Conservation (phyloP, 495 filamentous ascomycete genomes). For the Tuber microsphaerosporum region DNA sequence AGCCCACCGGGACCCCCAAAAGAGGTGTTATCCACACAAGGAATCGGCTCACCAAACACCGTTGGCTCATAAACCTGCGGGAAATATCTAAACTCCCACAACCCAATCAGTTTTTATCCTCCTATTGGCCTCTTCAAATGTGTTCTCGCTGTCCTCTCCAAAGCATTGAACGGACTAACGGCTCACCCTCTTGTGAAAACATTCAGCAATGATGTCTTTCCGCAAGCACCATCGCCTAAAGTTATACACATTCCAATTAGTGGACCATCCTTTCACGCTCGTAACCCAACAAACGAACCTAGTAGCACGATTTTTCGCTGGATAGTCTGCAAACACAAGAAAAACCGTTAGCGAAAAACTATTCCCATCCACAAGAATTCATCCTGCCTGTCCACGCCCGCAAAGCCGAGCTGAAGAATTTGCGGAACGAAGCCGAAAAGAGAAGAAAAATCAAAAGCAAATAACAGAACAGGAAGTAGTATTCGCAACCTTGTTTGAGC, state of each 20-base stretch:
- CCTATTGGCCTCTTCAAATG: background rate
- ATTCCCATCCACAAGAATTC: background rate
- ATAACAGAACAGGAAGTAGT: conserved; percentile 24
- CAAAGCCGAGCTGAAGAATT: background rate
- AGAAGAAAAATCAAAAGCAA: conserved; percentile 6
- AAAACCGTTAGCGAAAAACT: conserved; percentile 26
- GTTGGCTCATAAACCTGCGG: conserved; percentile 98
- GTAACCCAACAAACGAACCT: conserved; percentile 46
- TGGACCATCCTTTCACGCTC: conserved; percentile 5
- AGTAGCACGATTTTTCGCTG: conserved; percentile 96
- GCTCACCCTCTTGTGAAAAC: conserved; percentile 94
- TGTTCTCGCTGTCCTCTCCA: conserved; percentile 1
- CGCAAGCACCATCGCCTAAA: conserved; percentile 89
- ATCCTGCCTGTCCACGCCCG: conserved; percentile 2
- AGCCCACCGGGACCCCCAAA: conserved; percentile 27
- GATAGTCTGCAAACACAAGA: conserved; percentile 53
- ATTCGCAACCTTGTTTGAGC: conserved; percentile 42
- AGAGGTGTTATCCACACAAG: conserved; percentile 8
- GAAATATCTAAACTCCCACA: conserved; percentile 62
- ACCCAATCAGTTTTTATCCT: conserved; percentile 16
- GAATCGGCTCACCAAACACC: conserved; percentile 63
- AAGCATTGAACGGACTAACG: conserved; percentile 4
- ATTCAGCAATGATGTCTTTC: conserved; percentile 94
- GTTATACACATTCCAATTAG: conserved; percentile 45
- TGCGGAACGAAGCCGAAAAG: conserved; percentile 5